Conservation (phyloP, 2,329 filamentous ascomycete genomes). For the Lecanoromycetidae sp. region DNA sequence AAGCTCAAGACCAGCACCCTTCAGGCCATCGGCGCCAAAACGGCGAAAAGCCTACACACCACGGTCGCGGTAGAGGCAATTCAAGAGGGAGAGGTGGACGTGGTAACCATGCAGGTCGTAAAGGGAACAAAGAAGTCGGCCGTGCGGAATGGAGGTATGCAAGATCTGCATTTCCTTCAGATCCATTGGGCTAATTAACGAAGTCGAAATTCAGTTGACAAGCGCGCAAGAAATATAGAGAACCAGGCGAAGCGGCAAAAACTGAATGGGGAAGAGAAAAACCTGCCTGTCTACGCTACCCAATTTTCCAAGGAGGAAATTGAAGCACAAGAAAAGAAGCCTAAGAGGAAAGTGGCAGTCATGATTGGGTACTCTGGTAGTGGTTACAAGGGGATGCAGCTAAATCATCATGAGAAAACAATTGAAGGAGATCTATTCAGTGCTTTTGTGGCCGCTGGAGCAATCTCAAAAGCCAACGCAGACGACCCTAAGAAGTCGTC, state of each 20-base stretch:
- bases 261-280: conserved; percentile 35
- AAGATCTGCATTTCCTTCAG: not conserved
- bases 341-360: conserved; percentile 93
- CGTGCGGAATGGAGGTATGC: conserved; percentile 53
- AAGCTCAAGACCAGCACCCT: not conserved
- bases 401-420: conserved; percentile 64
- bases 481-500: conserved; percentile 94
- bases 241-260: conserved; percentile 44
- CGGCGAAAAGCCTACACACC: not conserved
- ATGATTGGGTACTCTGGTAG: conserved; percentile 92
- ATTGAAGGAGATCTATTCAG: conserved; percentile 93
- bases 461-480: conserved; percentile 93
- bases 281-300: conserved; percentile 41
- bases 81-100: conserved; percentile 22
- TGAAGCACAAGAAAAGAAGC: conserved; percentile 69
- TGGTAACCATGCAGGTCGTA: conserved; percentile 28
- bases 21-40: not conserved
- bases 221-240: conserved; percentile 38
- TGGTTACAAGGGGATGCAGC: conserved; percentile 95
- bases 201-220: conserved; percentile 41
- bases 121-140: conserved; percentile 57
- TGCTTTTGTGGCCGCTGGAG: conserved; percentile 79
- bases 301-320: conserved; percentile 69
- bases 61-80: not conserved
- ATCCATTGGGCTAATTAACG: conserved; percentile 36